Evolutionary conservation across 1,284 basidiomycete species (phyloP).

Genomic region (Ceratobasidium sp.): DNA sequence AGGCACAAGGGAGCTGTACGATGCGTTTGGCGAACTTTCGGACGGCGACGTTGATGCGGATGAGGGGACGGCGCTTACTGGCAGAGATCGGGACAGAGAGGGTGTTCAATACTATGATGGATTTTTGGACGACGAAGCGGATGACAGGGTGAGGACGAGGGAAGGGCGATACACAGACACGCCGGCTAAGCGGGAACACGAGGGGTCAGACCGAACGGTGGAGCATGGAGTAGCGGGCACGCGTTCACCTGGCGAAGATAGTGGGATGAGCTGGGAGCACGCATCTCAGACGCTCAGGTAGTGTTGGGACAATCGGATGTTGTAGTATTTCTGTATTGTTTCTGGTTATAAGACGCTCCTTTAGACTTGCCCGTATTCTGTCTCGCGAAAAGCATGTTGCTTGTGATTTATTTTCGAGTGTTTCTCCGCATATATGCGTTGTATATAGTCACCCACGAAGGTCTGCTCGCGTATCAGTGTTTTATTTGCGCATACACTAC

Average conservation of each 20-base stretch:
- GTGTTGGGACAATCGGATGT: neutral
- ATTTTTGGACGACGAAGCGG: slow-evolving; percentile 54
- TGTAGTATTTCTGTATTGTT: neutral
- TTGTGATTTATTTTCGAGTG: too few relatives aligned
- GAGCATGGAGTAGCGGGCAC: neutral
- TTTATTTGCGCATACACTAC: too few relatives aligned
- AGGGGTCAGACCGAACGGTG: too few relatives aligned
- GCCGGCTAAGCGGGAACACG: slow-evolving; percentile 49
- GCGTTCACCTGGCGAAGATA: slow-evolving; percentile 41
- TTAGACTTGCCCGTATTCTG: too few relatives aligned
- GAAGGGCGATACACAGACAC: slow-evolving; percentile 59
- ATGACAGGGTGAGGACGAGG: slow-evolving; percentile 68
- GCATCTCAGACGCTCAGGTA: slow-evolving; percentile 58
- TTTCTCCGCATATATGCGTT: too few relatives aligned
- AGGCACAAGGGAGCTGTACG: slow-evolving; percentile 86
- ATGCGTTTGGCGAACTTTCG: slow-evolving; percentile 89
- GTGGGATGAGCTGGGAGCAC: slow-evolving; percentile 76
- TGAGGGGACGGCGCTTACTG: slow-evolving; percentile 47
- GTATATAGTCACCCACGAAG: too few relatives aligned
- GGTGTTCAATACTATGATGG: slow-evolving; percentile 50
- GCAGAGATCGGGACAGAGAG: slow-evolving; percentile 26
- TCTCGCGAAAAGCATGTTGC: too few relatives aligned
- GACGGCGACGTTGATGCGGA: slow-evolving; percentile 61
- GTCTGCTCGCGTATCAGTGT: too few relatives aligned
- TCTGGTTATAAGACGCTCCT: too few relatives aligned